These are phyloP conservation scores for Fusarium pseudonygamai DNA, from an alignment of 2,329 filamentous ascomycete genomes.

Conservation along the genomic window DNA sequence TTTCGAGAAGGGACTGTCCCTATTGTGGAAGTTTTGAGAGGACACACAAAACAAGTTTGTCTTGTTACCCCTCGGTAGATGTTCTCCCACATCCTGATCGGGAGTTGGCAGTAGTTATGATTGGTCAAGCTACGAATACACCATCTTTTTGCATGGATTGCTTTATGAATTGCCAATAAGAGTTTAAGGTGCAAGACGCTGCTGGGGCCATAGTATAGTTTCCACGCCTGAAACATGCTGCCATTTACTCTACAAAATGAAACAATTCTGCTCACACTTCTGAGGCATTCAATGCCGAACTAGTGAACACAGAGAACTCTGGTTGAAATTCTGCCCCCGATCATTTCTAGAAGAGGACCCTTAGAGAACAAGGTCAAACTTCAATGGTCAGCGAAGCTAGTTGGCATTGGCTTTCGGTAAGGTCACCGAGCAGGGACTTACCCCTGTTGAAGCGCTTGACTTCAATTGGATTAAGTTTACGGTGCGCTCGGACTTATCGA, in stretches of 20 bases:
- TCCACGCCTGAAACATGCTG: neutral
- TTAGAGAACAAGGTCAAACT: neutral
- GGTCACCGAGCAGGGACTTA: neutral
- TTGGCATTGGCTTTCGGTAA: neutral
- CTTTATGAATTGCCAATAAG: slow-evolving; percentile 19
- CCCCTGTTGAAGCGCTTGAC: neutral
- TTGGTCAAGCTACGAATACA: slow-evolving; percentile 14
- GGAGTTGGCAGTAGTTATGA: neutral
- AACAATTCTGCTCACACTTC: neutral
- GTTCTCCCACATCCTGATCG: slow-evolving; percentile 2
- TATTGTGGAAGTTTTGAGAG: slow-evolving; percentile 22
- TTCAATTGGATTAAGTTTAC: neutral
- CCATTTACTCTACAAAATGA: neutral
- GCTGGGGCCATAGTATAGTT: neutral
- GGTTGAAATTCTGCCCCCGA: neutral
- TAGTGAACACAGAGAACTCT: neutral
- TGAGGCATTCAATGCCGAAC: neutral
- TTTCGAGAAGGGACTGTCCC: slow-evolving; percentile 16
- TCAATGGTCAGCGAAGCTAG: neutral
- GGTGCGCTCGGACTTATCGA: neutral
- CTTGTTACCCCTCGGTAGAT: slow-evolving; percentile 2
- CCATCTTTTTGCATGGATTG: slow-evolving; percentile 6
- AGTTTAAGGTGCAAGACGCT: slow-evolving; percentile 2
- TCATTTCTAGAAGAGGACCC: neutral
- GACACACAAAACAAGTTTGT: neutral